Percentiles rank a stretch among this genome's conserved stretches.
Evolutionary conservation across 805 yeast species (phyloP).

Genomic region (Metschnikowia matae): DNA sequence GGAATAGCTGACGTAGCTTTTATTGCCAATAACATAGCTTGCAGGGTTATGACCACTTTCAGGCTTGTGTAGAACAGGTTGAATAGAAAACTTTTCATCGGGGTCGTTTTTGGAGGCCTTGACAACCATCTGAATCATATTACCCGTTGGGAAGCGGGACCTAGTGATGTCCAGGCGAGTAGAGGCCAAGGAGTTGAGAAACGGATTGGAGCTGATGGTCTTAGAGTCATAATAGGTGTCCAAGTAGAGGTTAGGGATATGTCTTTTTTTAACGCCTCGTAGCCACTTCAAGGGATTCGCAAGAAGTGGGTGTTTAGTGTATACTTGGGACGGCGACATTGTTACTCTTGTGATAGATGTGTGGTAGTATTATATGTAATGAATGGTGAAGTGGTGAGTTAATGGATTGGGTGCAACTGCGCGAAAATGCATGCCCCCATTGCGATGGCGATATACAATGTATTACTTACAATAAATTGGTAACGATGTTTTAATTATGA

Average conservation of each 20-base stretch:
- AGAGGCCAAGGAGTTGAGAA: conserved; percentile 21
- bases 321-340: conserved; percentile 4
- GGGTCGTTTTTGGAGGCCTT: conserved; percentile 1
- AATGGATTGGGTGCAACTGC: not conserved
- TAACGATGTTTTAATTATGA: no score
- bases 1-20: conserved; percentile 19
- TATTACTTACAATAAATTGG: no score
- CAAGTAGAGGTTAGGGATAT: conserved; percentile 20
- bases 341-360: not conserved
- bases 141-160: conserved; percentile 27
- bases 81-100: conserved; percentile 6
- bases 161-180: conserved; percentile 25
- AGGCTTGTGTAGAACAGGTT: conserved; percentile 19
- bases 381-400: not conserved
- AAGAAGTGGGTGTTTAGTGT: conserved; percentile 27
- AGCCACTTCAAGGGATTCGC: conserved; percentile 30
- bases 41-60: conserved; percentile 19
- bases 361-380: not conserved
- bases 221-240: conserved; percentile 17
- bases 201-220: conserved; percentile 24
- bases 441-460: no score
- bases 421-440: not conserved
- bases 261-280: conserved; percentile 17
- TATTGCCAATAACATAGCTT: conserved; percentile 25
- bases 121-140: conserved; percentile 20